Evolutionary conservation across 2,329 filamentous ascomycete genomes (phyloP).

Genomic region (Ophiostoma sp.): DNA sequence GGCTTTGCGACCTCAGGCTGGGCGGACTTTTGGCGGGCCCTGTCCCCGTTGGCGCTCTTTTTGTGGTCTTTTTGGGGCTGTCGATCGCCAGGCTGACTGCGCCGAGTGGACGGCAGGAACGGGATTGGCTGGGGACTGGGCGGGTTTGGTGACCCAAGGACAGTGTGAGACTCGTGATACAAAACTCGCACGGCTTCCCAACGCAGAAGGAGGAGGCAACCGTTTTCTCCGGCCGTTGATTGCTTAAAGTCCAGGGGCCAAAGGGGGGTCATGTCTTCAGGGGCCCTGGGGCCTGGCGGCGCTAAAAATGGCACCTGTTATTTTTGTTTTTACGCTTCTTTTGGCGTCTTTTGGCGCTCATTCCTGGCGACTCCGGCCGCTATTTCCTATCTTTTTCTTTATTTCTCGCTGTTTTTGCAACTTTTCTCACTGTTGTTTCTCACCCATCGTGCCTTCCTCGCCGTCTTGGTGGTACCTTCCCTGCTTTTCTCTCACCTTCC

Average conservation of each 20-base stretch:
- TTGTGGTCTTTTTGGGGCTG: neutral
- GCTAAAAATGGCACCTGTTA: neutral
- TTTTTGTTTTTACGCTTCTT: neutral
- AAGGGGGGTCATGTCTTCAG: neutral
- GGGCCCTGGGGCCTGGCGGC: neutral
- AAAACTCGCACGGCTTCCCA: neutral
- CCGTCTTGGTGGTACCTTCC: neutral
- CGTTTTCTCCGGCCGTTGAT: constrained; percentile 1
- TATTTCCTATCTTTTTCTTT: neutral
- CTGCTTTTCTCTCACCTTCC: constrained; percentile 8
- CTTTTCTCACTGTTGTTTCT: neutral
- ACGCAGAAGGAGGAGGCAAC: neutral
- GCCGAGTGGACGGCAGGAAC: constrained; percentile 7
- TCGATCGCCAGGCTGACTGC: constrained; percentile 21
- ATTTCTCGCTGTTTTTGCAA: neutral
- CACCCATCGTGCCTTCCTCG: neutral
- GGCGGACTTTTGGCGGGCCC: neutral
- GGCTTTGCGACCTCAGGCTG: neutral
- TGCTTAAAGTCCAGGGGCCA: neutral
- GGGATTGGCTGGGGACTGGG: neutral
- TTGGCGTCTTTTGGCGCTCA: constrained; percentile 15
- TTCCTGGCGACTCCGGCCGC: constrained; percentile 7
- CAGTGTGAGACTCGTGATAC: neutral
- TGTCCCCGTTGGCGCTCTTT: neutral
- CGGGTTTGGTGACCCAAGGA: neutral